These are phyloP conservation scores for Vanilla planifolia DNA, from an alignment of 106 monocot species.

Conservation along the genomic window DNA sequence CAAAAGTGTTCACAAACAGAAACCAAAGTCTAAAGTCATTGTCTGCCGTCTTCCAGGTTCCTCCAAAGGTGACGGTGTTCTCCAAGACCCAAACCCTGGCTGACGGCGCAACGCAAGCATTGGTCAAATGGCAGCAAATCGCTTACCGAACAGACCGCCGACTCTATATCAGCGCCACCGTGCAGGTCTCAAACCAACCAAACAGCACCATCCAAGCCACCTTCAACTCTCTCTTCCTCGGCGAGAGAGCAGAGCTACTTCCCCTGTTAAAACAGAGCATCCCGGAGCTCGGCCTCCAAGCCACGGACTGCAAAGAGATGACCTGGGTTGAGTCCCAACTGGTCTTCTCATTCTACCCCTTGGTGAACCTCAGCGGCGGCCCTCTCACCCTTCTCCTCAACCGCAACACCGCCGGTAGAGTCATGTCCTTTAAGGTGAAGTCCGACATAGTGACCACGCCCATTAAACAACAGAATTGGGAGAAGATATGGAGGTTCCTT, in stretches of 20 bases:
- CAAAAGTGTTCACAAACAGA: too few relatives aligned
- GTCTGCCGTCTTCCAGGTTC: too few relatives aligned
- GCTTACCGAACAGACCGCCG: slow-evolving; percentile 18
- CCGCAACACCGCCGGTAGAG: neutral
- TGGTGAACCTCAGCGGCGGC: neutral
- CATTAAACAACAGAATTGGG: slow-evolving; percentile 1
- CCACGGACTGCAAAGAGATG: slow-evolving; percentile 37
- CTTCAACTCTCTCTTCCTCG: slow-evolving; percentile 35
- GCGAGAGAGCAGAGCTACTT: slow-evolving; percentile 20
- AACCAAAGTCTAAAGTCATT: too few relatives aligned
- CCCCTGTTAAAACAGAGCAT: slow-evolving; percentile 14
- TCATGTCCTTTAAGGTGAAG: slow-evolving; percentile 25
- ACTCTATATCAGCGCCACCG: slow-evolving; percentile 21
- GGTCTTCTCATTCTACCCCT: slow-evolving; percentile 11
- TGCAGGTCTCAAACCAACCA: neutral
- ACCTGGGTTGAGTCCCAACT: slow-evolving; percentile 34
- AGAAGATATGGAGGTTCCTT: slow-evolving; percentile 13
- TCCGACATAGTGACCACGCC: slow-evolving; percentile 22
- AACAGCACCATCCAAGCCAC: neutral
- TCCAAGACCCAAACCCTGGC: slow-evolving; percentile 4
- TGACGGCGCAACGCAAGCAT: slow-evolving; percentile 12
- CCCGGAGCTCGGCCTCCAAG: slow-evolving; percentile 16
- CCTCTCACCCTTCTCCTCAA: slow-evolving; percentile 13
- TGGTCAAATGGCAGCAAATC: slow-evolving; percentile 37
- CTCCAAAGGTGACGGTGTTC: slow-evolving; percentile 28